Conservation (phyloP, 2,329 filamentous ascomycete genomes). For the Xylariomycetidae sp. region DNA sequence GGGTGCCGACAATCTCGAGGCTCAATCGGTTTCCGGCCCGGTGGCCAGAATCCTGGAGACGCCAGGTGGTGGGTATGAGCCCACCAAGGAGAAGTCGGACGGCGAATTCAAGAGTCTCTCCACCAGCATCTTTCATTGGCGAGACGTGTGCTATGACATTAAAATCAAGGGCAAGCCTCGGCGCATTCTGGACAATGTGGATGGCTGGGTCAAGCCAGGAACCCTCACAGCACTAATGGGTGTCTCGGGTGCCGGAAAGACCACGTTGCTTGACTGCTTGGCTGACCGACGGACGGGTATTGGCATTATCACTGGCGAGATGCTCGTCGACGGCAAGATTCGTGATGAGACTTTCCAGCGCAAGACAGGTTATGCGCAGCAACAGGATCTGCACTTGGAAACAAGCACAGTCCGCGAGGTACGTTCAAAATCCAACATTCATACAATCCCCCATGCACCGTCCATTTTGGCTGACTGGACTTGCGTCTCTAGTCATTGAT, state of each 20-base stretch:
- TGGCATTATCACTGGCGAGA: conserved; percentile 71
- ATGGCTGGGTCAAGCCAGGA: conserved; percentile 81
- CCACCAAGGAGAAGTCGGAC: conserved; percentile 31
- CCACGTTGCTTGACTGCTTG: conserved; percentile 17
- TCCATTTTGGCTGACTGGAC: too few species aligned
- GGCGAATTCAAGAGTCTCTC: conserved; percentile 39
- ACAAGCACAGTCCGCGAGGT: conserved; percentile 64
- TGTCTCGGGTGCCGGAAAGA: conserved; percentile 36
- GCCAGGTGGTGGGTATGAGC: conserved; percentile 39
- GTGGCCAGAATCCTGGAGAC: conserved; percentile 49
- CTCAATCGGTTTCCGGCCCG: conserved; percentile 53
- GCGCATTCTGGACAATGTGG: conserved; percentile 68
- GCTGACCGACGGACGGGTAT: conserved; percentile 60
- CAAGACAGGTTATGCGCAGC: conserved; percentile 66
- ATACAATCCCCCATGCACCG: too few species aligned
- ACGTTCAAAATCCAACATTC: too few species aligned
- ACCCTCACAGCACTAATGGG: conserved; percentile 77
- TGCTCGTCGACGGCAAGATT: conserved; percentile 70
- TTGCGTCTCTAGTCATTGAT: too few species aligned
- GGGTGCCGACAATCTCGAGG: too few species aligned
- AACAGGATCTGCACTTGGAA: conserved; percentile 64
- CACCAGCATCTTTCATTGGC: conserved; percentile 68
- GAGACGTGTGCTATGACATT: conserved; percentile 65
- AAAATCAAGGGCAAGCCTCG: conserved; percentile 69
- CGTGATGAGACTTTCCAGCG: conserved; percentile 74